Evolutionary conservation across 208 protist genomes (phyloP), one percentile per base, ranked within the genome.

Genomic region (Trypanosoma caninum): DNA sequence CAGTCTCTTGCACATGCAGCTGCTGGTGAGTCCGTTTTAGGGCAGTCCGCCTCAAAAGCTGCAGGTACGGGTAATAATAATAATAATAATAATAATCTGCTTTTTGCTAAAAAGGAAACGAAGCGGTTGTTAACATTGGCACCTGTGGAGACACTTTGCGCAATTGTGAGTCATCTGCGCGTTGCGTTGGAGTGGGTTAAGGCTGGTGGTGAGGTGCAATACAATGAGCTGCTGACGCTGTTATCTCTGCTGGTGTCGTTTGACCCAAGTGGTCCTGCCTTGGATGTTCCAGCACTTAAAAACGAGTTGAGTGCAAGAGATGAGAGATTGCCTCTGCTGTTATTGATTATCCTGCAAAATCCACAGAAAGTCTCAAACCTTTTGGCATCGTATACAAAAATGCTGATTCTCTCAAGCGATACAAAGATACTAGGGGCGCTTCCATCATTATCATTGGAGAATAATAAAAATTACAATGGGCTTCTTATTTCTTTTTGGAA

Each of bases 121-220:
- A n/a, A n/a, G n/a, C n/a, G n/a, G n/a, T n/a, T n/a, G n/a, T n/a
- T n/a, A n/a, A n/a, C n/a, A n/a, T n/a, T n/a, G n/a, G n/a, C n/a
- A n/a, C n/a, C n/a, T n/a, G 79, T 76, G 6, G 86, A 82, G 67
- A 72, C 80, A 14, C 67, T 89, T 0, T 82, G 82, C 10, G 68
- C 56, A n/a, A 64, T 84, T 56, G 63, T 54, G 25, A 75, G 50
- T 30, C 71, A 81, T 33, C 30, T 82, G 23, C 69, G 75, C 40
- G 47, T 82, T 25, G 27, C 74, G 27, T 46, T 90, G 23, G 82
- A 93, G 62, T 69, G 65, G 23, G 76, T 80, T 34, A 86, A 82
- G 59, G 70, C 66, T 4, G 86, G 82, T 28, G 72, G 65, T 25
- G 30, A 42, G 6, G 57, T 92, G 45, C 52, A 35, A 46, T 69